Base-by-base conservation (phyloP, 768 basidiomycete genomes). In the Tricholoma furcatifolium region DNA sequence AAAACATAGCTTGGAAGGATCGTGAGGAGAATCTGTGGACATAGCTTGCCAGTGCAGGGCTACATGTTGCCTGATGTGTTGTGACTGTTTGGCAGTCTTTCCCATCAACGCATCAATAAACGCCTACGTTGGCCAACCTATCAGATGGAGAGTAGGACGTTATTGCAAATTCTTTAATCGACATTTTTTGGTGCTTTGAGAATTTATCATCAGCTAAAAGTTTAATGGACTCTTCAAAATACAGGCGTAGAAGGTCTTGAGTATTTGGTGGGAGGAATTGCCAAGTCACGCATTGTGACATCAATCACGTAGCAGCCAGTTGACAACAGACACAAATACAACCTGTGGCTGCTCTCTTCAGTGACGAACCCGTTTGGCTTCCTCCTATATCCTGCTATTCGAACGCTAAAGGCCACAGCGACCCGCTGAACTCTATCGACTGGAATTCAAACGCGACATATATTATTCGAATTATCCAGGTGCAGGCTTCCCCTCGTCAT, bases 1-100 rank as follows among this genome's bases (percentile, higher is more conserved):
- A 58, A 78, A 84, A 61, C 74, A 73, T 20, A 85, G 67, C 14
- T 65, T 73, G 41, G 76, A 70, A 14, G 83, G 83, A 55, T 84
- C 78, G 50, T 67, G 71, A 44, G 74, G 58, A 48, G 60, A 47
- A 46, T 54, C 48, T 34, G 49, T 31, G 45, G 58, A 21, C 53
- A 57, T 58, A 21, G 43, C 44, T 40, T 42, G 53, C 46, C 32
- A 51, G 11, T 17, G 24, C 30, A 14, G 17, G 23, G 46, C 8
- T n/a, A 3, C 27, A 27, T 4, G 27, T 27, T 7, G 3, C 3
- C 7, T 27, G 27, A 27, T 27, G 27, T 27, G 27, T 27, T 27
- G 27, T 4, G 7, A 27, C 27, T 27, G 7, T 27, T 27, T 27
- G 27, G 27, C 27, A 27, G 7, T 27, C 4, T 14, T 41, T 51